These are phyloP conservation scores for Gossypium trilobum DNA, from an alignment of 441 rosid genomes.

Conservation along the genomic window DNA sequence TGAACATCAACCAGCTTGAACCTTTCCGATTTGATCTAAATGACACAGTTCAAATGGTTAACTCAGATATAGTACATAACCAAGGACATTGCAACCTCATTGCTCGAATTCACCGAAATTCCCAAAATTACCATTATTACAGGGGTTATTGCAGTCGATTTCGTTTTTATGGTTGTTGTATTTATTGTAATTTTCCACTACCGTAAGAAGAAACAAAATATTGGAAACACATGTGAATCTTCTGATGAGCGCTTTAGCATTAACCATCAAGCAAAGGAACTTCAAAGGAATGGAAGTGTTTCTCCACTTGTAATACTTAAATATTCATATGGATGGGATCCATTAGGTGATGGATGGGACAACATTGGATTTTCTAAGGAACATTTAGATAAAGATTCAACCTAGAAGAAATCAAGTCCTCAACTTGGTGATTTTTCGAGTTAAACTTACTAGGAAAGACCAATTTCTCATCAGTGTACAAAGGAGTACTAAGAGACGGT, in stretches of 20 bases:
- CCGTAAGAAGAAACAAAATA: slow-evolving; percentile 67
- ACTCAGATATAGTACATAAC: slow-evolving; percentile 22
- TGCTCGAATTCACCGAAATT: slow-evolving; percentile 50
- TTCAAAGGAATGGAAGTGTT: slow-evolving; percentile 34
- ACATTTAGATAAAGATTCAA: slow-evolving; percentile 45
- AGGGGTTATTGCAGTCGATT: slow-evolving; percentile 37
- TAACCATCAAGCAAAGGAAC: slow-evolving; percentile 44
- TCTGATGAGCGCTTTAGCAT: slow-evolving; percentile 43
- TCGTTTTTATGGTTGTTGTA: slow-evolving; percentile 34
- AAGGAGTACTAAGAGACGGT: slow-evolving; percentile 65
- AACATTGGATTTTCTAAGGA: slow-evolving; percentile 39
- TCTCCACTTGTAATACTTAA: slow-evolving; percentile 69
- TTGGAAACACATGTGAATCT: slow-evolving; percentile 38
- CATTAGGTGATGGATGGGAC: slow-evolving; percentile 39
- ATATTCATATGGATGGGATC: slow-evolving; percentile 69
- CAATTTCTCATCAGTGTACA: slow-evolving; percentile 62
- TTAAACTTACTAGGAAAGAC: slow-evolving; percentile 50
- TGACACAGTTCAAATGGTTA: slow-evolving; percentile 15
- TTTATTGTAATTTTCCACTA: slow-evolving; percentile 32
- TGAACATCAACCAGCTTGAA: slow-evolving; percentile 25
- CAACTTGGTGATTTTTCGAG: slow-evolving; percentile 74
- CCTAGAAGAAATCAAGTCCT: slow-evolving; percentile 77
- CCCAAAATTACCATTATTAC: slow-evolving; percentile 40
- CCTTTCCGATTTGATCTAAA: slow-evolving; percentile 25
- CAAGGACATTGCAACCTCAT: slow-evolving; percentile 36